A percentile compares a stretch with the other conserved stretches of the same genome.
Evolutionary conservation across 441 rosid species (phyloP).

Genomic region (Isatis lusitanica): DNA sequence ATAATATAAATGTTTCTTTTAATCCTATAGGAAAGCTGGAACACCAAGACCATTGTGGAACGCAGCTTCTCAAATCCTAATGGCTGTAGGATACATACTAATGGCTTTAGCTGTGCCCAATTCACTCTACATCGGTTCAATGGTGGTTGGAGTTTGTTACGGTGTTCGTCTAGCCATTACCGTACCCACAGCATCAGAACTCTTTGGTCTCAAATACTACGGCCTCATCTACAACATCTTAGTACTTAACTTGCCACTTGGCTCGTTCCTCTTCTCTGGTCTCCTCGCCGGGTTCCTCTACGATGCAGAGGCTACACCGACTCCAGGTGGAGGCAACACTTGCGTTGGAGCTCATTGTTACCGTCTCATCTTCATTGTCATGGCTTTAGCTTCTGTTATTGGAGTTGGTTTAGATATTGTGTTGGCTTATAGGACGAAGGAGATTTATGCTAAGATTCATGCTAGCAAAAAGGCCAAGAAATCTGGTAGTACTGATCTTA

Average conservation of each 20-base stretch:
- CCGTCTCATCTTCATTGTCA: slow-evolving; percentile 47
- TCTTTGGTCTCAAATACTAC: slow-evolving; percentile 58
- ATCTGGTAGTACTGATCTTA: slow-evolving; percentile 10
- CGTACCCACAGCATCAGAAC: slow-evolving; percentile 53
- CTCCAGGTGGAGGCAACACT: slow-evolving; percentile 50
- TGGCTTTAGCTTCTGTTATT: slow-evolving; percentile 45
- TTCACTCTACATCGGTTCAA: slow-evolving; percentile 53
- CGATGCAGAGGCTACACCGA: slow-evolving; percentile 45
- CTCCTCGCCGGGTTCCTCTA: slow-evolving; percentile 52
- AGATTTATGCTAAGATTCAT: slow-evolving; percentile 43
- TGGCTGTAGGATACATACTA: slow-evolving; percentile 48
- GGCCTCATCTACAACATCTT: slow-evolving; percentile 57
- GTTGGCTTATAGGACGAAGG: slow-evolving; percentile 42
- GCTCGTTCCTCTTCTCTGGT: slow-evolving; percentile 63
- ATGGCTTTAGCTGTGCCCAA: slow-evolving; percentile 56
- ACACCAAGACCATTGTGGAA: slow-evolving; percentile 57
- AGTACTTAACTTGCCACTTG: slow-evolving; percentile 54
- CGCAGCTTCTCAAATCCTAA: slow-evolving; percentile 52
- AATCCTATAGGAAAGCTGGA: slow-evolving; percentile 43
- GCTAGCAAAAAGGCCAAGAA: slow-evolving; percentile 38
- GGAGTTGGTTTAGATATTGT: slow-evolving; percentile 50
- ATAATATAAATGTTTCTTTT: not conserved
- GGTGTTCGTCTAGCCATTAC: slow-evolving; percentile 56
- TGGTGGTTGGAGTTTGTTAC: slow-evolving; percentile 53
- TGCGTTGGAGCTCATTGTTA: slow-evolving; percentile 58